A percentile compares a stretch with the other conserved stretches of the same genome.
phyloP scores from a whole-genome alignment of 2,329 filamentous ascomycete genomes.

The Pseudopyricularia javanii region DNA sequence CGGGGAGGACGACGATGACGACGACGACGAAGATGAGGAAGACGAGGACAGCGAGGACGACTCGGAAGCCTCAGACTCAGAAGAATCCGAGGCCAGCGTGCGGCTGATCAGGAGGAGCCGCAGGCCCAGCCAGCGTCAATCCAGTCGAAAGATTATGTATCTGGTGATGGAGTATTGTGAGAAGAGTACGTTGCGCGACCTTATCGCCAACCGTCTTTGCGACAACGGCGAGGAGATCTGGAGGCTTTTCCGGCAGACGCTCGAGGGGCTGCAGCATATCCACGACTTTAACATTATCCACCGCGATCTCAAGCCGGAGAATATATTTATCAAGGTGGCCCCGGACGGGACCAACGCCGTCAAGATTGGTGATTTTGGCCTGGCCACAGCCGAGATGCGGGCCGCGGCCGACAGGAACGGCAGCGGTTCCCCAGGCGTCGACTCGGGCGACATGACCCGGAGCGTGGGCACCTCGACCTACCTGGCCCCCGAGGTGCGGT shows the following conservation, averaged over 20 bases:
- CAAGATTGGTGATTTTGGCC: constrained; percentile 91
- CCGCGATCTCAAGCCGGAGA: constrained; percentile 91
- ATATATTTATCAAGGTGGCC: constrained; percentile 70
- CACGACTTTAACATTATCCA: constrained; percentile 88
- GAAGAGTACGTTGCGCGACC: constrained; percentile 79
- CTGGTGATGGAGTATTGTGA: constrained; percentile 99
- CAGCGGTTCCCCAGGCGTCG: constrained; percentile 18
- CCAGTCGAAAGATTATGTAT: constrained; percentile 63
- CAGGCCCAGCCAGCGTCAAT: constrained; percentile 32
- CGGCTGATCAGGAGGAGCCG: constrained; percentile 3
- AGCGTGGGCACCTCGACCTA: constrained; percentile 76
- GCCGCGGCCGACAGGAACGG: constrained; percentile 38
- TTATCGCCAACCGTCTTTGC: constrained; percentile 65
- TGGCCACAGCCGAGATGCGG: constrained; percentile 81
- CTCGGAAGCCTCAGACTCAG: neutral
- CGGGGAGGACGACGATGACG: constrained; percentile 22
- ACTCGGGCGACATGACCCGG: constrained; percentile 54
- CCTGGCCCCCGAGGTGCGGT: constrained; percentile 82
- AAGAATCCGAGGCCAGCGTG: neutral
- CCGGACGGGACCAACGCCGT: constrained; percentile 73
- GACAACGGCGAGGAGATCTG: constrained; percentile 70
- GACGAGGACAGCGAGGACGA: constrained; percentile 10
- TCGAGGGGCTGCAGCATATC: constrained; percentile 83
- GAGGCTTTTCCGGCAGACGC: constrained; percentile 80
- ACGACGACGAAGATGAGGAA: constrained; percentile 14